phyloP scores from a whole-genome alignment of 352 stramenopile genomes.

The Halophytophthora polymorphica region DNA sequence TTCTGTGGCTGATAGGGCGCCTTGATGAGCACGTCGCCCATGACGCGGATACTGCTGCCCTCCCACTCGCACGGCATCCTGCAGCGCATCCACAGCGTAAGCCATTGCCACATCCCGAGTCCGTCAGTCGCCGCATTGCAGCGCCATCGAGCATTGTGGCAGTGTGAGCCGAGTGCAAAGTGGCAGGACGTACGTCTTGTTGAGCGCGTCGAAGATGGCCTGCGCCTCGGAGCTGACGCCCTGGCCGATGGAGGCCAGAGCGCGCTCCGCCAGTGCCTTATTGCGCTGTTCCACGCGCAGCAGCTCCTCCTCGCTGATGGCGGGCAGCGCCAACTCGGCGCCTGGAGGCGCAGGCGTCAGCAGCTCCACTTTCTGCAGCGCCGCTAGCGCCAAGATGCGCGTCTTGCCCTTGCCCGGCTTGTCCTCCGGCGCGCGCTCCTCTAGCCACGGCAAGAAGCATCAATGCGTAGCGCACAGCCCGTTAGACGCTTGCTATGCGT shows the following conservation, averaged over 20 bases:
- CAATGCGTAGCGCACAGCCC: not conserved
- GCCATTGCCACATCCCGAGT: constrained; percentile 1
- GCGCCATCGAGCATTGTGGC: not conserved
- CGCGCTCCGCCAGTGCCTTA: constrained; percentile 61
- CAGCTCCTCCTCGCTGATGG: constrained; percentile 69
- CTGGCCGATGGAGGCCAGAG: constrained; percentile 79
- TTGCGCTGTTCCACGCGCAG: constrained; percentile 74
- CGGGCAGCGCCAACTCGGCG: constrained; percentile 39
- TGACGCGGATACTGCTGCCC: constrained; percentile 76
- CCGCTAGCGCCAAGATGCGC: constrained; percentile 68
- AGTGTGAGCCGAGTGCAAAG: not conserved
- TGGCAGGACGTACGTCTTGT: constrained; percentile 73
- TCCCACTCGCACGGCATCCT: constrained; percentile 88
- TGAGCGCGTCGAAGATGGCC: constrained; percentile 83
- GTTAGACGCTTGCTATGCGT: not conserved
- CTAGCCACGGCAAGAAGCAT: constrained; percentile 15
- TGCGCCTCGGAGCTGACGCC: constrained; percentile 68
- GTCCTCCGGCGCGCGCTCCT: constrained; percentile 42
- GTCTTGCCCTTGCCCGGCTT: constrained; percentile 64
- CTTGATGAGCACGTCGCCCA: constrained; percentile 83
- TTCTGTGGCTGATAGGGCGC: constrained; percentile 79
- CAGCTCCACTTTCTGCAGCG: constrained; percentile 66
- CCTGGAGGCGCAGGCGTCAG: constrained; percentile 48
- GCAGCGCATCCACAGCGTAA: constrained; percentile 1
- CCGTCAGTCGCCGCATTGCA: not conserved